Conservation (phyloP, 2,329 filamentous ascomycete genomes). For the Penicillium sclerotigenum region DNA sequence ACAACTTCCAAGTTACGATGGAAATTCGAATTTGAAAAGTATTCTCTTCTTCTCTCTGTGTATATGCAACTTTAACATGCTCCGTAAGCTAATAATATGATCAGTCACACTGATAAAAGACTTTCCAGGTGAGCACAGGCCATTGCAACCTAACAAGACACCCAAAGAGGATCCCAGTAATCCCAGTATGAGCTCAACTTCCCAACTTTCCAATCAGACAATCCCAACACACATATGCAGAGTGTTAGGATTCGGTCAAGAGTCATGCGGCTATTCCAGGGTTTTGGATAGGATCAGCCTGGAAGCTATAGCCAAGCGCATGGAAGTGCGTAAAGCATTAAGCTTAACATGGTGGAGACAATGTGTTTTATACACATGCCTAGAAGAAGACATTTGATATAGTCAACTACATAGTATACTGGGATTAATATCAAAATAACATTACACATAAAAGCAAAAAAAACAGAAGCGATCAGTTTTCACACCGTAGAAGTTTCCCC, state of each 20-base stretch:
- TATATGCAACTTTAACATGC: background rate
- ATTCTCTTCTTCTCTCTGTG: background rate
- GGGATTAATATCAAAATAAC: background rate
- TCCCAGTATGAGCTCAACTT: background rate
- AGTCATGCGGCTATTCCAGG: background rate
- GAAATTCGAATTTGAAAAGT: background rate
- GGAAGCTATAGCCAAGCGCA: background rate
- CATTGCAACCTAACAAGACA: background rate
- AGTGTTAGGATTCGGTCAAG: background rate
- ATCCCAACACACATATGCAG: background rate
- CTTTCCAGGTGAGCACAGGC: background rate
- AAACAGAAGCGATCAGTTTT: background rate
- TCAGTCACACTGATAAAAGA: background rate
- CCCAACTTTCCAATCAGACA: background rate
- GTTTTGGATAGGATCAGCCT: background rate
- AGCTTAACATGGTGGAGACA: slow-evolving; percentile 2
- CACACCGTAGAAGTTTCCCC: background rate
- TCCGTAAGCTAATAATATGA: background rate
- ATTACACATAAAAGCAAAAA: background rate
- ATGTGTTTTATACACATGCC: background rate
- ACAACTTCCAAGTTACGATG: background rate
- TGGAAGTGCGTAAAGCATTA: background rate
- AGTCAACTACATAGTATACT: too few species aligned
- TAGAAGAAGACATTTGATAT: background rate
- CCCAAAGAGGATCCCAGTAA: too few species aligned